Conservation (phyloP, 306 rosid species). For the Myrica gale region DNA sequence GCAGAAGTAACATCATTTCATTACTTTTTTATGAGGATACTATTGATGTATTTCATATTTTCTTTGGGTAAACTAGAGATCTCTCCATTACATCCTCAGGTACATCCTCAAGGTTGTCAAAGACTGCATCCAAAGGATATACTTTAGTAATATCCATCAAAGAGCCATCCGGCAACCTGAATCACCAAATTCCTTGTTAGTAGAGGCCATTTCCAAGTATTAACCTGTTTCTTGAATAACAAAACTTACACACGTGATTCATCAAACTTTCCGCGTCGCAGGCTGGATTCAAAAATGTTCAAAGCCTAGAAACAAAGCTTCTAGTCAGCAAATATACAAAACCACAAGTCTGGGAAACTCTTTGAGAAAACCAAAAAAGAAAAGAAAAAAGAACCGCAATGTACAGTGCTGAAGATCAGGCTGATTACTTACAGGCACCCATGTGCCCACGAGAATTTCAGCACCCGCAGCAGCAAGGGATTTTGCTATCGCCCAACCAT, state of each 20-base stretch:
- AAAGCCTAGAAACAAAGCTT: slow-evolving; percentile 57
- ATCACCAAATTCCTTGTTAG: slow-evolving; percentile 31
- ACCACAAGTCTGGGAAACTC: slow-evolving; percentile 11
- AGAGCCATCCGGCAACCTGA: slow-evolving; percentile 88
- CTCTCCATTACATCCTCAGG: slow-evolving; percentile 80
- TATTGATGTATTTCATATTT: neutral
- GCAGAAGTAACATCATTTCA: slow-evolving; percentile 13
- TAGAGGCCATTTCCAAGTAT: slow-evolving; percentile 16
- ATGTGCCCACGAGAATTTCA: slow-evolving; percentile 92
- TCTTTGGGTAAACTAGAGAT: slow-evolving; percentile 2
- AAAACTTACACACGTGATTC: slow-evolving; percentile 70
- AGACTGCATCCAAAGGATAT: slow-evolving; percentile 94
- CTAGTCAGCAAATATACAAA: slow-evolving; percentile 26
- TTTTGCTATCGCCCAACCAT: slow-evolving; percentile 99
- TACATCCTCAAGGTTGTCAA: slow-evolving; percentile 80
- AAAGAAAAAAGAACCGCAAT: neutral
- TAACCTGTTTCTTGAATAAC: slow-evolving; percentile 3
- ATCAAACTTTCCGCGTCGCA: slow-evolving; percentile 90
- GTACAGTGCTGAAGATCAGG: neutral
- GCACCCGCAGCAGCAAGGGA: slow-evolving; percentile 98
- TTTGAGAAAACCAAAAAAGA: neutral
- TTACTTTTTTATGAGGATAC: neutral
- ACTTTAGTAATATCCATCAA: slow-evolving; percentile 84
- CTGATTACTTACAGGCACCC: slow-evolving; percentile 89
- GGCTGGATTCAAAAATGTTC: slow-evolving; percentile 92